Evolutionary conservation across 1,284 basidiomycete genomes (phyloP), one percentile per base, ranked within the genome.

Genomic region (Ganoderma lingzhi): DNA sequence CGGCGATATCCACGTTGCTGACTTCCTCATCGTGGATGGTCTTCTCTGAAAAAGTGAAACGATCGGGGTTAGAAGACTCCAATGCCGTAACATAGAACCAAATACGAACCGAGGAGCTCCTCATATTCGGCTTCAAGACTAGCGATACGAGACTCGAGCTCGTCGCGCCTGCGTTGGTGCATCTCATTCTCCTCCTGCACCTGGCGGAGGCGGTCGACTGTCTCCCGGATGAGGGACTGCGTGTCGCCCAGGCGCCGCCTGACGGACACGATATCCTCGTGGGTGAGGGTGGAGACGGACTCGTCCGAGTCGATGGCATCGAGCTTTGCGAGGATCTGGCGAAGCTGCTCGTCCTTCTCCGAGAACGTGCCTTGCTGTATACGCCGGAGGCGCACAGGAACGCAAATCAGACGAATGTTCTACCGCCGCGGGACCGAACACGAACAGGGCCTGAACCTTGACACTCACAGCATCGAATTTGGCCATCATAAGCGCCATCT

Each of bases 401-500:
- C 15, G 44, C 32, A 39, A 45, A 45, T 68, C 35, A 68, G 65
- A 65, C 23, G 61, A 28, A 4, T 28, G 23, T 39, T 28, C 39
- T 23, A n/a, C 19, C n/a, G 9, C 60, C 61, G 69, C 60, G 64
- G 69, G 56, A 23, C 28, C 67, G 70, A 66, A 64, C 37, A 30
- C 67, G 70, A 66, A 64, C 37, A 30, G 30, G 56, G n/a, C 9
- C 53, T 14, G 23, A 44, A 56, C 37, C 28, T 12, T 32, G 41
- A 39, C 44, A 77, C 91, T 78, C 76, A 96, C 96, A 75, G 93
- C 90, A 84, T 97, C 97, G 77, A 99, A 98, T 82, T 98, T 97
- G 71, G 97, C 96, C 97, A 99, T 98, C 96, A 99, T 98, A 75
- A 97, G 87, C n/a, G 95, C 96, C 93, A 99, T 96, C 88, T 98